Evolutionary conservation across 768 basidiomycete genomes (phyloP), one percentile per base, ranked within the genome.

Genomic region (Tremella yokohamensis): DNA sequence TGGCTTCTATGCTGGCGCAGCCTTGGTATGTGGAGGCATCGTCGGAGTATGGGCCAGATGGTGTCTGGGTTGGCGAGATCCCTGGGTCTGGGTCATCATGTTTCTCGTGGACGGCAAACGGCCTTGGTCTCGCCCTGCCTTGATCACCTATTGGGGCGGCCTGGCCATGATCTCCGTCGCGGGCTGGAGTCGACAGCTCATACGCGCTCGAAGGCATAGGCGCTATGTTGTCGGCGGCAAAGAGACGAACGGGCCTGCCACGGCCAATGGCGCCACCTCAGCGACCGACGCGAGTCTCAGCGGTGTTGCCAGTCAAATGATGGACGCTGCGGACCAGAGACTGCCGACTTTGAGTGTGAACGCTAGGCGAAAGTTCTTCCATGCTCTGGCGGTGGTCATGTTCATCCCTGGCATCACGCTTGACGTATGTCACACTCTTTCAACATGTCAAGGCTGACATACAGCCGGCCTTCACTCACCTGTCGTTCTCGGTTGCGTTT

Each of bases 301-400:
- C 20, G 67, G 66, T 4, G 67, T 71, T 1, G 74, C 74, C 1
- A 73, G 52, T 38, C 72, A 73, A 25, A 75, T 77, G 70, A 76
- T 78, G 74, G 89, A 93, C 70, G 88, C 88, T 47, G 89, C 90
- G 1, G 88, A 92, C 76, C 90, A 91, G 76, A 86, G 84, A 60
- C 87, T 94, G 59, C 91, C 92, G 19, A 90, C 89, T 53, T 79
- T 98, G 55, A 84, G 87, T 48, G 79, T 97, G 63, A 98, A 99
- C 75, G 89, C 88, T 22, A 82, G 96, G 60, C 82, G 96, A 51
- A 99, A 99, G 77, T 97, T 88, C 77, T 99, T 99, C 79, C 96
- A 99, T 78, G 91, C 85, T 20, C 80, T 98, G 54, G 90, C 94
- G 1, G 92, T 98, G 47, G 81, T 89, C 25, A 96, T 98, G 93